Percentiles rank a stretch among this genome's conserved stretches.
phyloP scores from a whole-genome alignment of 2,329 filamentous ascomycete species.

The Sarocladium strictum region DNA sequence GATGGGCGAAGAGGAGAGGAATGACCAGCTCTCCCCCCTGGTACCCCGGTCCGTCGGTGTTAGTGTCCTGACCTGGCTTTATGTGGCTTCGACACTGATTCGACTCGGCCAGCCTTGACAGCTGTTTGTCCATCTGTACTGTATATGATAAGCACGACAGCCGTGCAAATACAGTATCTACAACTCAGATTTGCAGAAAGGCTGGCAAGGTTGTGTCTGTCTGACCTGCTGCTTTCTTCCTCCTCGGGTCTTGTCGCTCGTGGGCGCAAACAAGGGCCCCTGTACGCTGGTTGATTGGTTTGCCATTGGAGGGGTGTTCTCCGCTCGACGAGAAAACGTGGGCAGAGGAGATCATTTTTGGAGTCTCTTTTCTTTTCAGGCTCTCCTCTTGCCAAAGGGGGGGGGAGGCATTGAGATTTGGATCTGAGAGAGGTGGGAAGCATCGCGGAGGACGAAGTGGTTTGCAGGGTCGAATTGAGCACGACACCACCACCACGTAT shows the following conservation, averaged over 20 bases:
- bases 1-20: not conserved
- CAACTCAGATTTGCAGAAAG: not conserved
- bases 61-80: not conserved
- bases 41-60: not conserved
- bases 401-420: not conserved
- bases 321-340: not conserved
- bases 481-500: too few relatives aligned
- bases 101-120: not conserved
- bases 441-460: not conserved
- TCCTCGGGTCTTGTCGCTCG: not conserved
- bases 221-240: not conserved
- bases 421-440: not conserved
- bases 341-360: not conserved
- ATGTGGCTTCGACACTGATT: not conserved
- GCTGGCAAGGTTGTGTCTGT: slow-evolving; percentile 2
- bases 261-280: not conserved
- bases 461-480: not conserved
- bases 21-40: not conserved
- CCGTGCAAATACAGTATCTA: too few relatives aligned
- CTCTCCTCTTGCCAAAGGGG: not conserved
- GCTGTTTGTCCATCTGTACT: too few relatives aligned
- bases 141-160: too few relatives aligned
- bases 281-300: not conserved
- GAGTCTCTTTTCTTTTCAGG: not conserved
- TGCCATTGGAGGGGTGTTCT: not conserved